phyloP scores from a whole-genome alignment of 306 rosid species.

The Vicia villosa region DNA sequence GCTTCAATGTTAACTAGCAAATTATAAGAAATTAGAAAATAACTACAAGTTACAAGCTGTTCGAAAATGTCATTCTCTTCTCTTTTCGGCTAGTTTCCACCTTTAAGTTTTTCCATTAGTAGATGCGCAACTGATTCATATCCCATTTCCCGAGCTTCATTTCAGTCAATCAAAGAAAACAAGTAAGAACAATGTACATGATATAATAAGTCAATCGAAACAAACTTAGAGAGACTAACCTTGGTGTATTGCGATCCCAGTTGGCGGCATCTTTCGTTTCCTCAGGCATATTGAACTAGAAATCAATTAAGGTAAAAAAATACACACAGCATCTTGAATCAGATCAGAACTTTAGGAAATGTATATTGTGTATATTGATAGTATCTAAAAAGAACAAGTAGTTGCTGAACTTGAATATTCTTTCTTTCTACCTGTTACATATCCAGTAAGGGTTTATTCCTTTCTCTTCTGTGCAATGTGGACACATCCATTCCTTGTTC shows the following conservation, averaged over 20 bases:
- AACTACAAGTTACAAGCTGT: slow-evolving; percentile 17
- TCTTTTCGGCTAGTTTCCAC: slow-evolving; percentile 33
- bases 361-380: no score
- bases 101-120: slow-evolving; percentile 66
- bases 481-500: slow-evolving; percentile 78
- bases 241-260: slow-evolving; percentile 67
- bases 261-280: slow-evolving; percentile 66
- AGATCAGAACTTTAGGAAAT: slow-evolving; percentile 5
- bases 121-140: slow-evolving; percentile 74
- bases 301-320: slow-evolving; percentile 3
- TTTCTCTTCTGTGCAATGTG: slow-evolving; percentile 73
- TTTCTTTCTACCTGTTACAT: slow-evolving; percentile 94
- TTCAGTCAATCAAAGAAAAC: slow-evolving; percentile 18
- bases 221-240: slow-evolving; percentile 40
- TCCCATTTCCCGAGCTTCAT: slow-evolving; percentile 58
- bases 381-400: no score
- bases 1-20: not conserved
- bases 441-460: slow-evolving; percentile 72
- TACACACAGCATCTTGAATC: slow-evolving; percentile 32
- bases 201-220: not conserved
- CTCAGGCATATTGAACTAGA: slow-evolving; percentile 64
- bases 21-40: no score
- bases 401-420: no score
- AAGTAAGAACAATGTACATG: not conserved
- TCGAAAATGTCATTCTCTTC: slow-evolving; percentile 16